Evolutionary conservation across 805 yeast genomes (phyloP), one percentile per base, ranked within the genome.

Genomic region (Candida boidinii): DNA sequence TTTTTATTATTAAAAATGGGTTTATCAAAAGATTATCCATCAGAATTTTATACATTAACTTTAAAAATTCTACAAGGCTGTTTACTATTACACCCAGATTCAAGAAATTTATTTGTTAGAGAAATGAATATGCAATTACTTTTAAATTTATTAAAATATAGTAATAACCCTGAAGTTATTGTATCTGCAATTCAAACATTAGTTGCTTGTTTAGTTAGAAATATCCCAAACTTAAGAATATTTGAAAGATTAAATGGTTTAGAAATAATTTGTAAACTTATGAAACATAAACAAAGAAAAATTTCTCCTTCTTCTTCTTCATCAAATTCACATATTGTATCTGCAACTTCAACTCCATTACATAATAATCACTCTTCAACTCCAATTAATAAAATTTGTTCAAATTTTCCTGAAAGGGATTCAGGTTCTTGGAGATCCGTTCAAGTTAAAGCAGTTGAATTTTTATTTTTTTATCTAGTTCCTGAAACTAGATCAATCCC

Each of bases 361-460:
- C n/a, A n/a, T n/a, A n/a, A n/a, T n/a, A n/a, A n/a, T n/a, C n/a
- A n/a, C n/a, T n/a, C n/a, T n/a, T n/a, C n/a, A n/a, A n/a, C n/a
- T n/a, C n/a, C n/a, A n/a, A n/a, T n/a, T n/a, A n/a, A n/a, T n/a
- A n/a, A n/a, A n/a, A n/a, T n/a, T n/a, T n/a, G n/a, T n/a, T n/a
- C n/a, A n/a, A n/a, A n/a, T n/a, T n/a, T n/a, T 10, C 12, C 24
- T 22, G 10, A n/a, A 10, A 35, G 49, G 51, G 18, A n/a, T n/a
- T 53, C 55, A 28, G 43, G 50, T 17, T 54, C 68, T 4, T 46
- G 70, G 26, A 76, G 76, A 43, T 66, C 66, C 22, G 67, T 79
- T 11, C 76, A 77, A 43, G 70, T 78, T 41, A 73, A 76, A 43
- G 66, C 76, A 10, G 63, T 81, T 30, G 88, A 81, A 54, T 81